Percentiles rank a stretch among this genome's conserved stretches.
These are phyloP conservation scores for Populus euphratica DNA, from an alignment of 345 rosid species.

Conservation along the genomic window DNA sequence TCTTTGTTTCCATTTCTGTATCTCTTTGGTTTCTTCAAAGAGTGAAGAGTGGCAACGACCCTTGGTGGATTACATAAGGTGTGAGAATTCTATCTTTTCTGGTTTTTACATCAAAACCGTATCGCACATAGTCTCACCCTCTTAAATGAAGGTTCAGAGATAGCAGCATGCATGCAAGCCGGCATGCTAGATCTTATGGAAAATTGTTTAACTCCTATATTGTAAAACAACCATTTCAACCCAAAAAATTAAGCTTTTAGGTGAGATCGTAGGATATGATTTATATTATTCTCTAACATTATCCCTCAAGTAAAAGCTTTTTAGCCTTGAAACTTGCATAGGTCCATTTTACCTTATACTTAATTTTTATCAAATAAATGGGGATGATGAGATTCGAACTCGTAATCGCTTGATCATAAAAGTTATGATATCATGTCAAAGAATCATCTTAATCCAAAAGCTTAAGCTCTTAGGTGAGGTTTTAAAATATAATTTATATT, in stretches of 20 bases:
- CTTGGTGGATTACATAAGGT: too few species aligned
- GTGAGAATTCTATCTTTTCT: too few species aligned
- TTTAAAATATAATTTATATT: too few species aligned
- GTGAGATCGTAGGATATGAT: rapidly evolving
- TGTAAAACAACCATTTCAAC: too few species aligned
- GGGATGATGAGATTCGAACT: rapidly evolving
- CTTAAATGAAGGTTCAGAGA: background rate
- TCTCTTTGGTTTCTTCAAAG: too few species aligned
- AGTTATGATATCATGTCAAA: rapidly evolving
- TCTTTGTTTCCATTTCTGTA: too few species aligned
- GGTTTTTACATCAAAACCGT: too few species aligned
- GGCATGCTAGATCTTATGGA: background rate
- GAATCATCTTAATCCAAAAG: too few species aligned
- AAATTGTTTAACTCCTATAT: background rate
- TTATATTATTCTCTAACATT: too few species aligned
- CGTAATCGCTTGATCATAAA: rapidly evolving
- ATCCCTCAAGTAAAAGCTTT: rapidly evolving
- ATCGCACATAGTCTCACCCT: background rate
- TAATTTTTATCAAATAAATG: too few species aligned
- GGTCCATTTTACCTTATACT: rapidly evolving
- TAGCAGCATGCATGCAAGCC: background rate
- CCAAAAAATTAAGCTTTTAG: rapidly evolving
- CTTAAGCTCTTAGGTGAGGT: rapidly evolving
- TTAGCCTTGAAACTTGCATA: rapidly evolving
- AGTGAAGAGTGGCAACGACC: too few species aligned